phyloP scores from a whole-genome alignment of 345 rosid species.

The Eucalyptus sp. region DNA sequence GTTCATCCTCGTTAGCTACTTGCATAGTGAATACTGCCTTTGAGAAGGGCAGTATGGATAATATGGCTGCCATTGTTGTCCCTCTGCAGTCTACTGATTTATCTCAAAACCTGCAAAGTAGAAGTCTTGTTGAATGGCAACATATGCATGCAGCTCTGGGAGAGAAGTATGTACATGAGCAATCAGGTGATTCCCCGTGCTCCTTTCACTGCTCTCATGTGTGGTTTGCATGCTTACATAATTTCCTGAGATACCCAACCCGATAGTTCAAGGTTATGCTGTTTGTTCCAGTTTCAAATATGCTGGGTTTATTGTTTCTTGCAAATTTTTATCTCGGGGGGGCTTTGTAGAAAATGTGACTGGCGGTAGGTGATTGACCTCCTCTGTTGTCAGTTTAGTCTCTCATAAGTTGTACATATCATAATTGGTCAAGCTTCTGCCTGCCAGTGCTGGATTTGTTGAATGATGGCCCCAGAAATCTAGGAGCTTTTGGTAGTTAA shows the following conservation, averaged over 20 bases:
- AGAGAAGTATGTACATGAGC: conserved; percentile 9
- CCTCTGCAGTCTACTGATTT: conserved; percentile 40
- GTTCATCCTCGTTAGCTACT: conserved; percentile 68
- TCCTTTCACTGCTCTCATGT: neutral
- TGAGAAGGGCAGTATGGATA: conserved; percentile 77
- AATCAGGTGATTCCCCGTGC: conserved; percentile 31
- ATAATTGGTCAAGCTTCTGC: neutral
- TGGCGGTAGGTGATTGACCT: neutral
- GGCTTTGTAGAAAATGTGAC: neutral
- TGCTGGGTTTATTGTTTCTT: neutral
- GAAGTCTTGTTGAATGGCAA: conserved; percentile 18
- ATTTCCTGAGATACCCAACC: neutral
- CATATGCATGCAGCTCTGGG: conserved; percentile 17
- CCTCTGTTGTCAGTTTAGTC: neutral
- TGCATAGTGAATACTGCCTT: conserved; percentile 68
- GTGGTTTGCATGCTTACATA: neutral
- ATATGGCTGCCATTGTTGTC: conserved; percentile 71
- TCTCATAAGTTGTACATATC: neutral
- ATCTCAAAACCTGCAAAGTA: conserved; percentile 26
- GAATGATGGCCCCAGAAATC: neutral
- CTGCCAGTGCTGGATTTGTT: neutral
- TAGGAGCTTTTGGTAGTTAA: neutral
- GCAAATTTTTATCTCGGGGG: neutral
- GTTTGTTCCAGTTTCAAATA: neutral
- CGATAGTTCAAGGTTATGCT: neutral